A percentile compares a stretch with the other conserved stretches of the same genome.
phyloP scores from a whole-genome alignment of 2,329 filamentous ascomycete species.

The Penicillium verrucosum region DNA sequence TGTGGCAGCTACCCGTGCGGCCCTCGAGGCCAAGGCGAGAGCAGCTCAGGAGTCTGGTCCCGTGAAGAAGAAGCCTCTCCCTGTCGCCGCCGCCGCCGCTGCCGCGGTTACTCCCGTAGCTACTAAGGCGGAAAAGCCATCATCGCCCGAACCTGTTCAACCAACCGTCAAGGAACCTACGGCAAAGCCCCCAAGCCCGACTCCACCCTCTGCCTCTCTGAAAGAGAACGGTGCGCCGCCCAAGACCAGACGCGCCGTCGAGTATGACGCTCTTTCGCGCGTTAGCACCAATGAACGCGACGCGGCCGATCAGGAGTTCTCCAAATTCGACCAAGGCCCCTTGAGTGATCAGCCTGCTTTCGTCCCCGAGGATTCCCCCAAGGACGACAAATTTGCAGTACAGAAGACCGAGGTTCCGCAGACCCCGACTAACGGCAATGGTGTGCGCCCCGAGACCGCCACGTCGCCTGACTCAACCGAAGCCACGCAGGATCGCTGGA shows the following conservation, averaged over 20 bases:
- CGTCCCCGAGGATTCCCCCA: constrained; percentile 54
- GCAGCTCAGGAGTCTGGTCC: constrained; percentile 30
- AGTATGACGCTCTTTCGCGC: constrained; percentile 57
- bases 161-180: constrained; percentile 24
- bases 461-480: constrained; percentile 3
- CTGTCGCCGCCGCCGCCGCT: constrained; percentile 15
- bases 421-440: constrained; percentile 19
- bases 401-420: constrained; percentile 17
- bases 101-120: constrained; percentile 1
- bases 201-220: constrained; percentile 2
- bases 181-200: background rate
- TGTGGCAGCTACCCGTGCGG: constrained; percentile 44
- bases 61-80: constrained; percentile 37
- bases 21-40: constrained; percentile 39
- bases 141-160: constrained; percentile 9
- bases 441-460: constrained; percentile 7
- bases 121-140: constrained; percentile 7
- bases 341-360: constrained; percentile 84
- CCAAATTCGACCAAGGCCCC: constrained; percentile 82
- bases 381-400: constrained; percentile 18
- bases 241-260: constrained; percentile 49
- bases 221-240: constrained; percentile 30
- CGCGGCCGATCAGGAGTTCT: constrained; percentile 52
- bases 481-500: constrained; percentile 73
- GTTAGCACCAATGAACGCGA: constrained; percentile 53